These are phyloP conservation scores for Cystofilobasidium capitatum DNA, from an alignment of 768 basidiomycete genomes.

Conservation along the genomic window DNA sequence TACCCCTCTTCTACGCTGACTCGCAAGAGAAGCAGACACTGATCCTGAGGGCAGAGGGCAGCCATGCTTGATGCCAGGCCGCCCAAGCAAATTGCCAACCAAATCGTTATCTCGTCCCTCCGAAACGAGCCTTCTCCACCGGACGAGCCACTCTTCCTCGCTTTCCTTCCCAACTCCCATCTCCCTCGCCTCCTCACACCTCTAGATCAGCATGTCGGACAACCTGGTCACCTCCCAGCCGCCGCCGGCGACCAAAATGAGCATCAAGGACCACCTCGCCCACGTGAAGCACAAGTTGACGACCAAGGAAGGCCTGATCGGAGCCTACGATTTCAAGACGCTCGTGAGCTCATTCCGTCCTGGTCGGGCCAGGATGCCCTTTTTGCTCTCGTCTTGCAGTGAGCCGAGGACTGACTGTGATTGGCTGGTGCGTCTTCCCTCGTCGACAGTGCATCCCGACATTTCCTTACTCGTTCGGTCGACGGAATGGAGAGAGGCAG, in stretches of 20 bases:
- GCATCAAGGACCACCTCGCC: neutral
- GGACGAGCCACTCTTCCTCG: no score
- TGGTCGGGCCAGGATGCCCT: no score
- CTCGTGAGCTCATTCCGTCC: neutral
- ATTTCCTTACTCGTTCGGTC: conserved; percentile 6
- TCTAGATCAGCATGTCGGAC: neutral
- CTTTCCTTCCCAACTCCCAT: no score
- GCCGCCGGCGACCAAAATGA: neutral
- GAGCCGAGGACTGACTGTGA: neutral
- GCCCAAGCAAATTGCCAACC: no score
- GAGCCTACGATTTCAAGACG: neutral
- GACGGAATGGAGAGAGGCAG: neutral
- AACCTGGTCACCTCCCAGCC: neutral
- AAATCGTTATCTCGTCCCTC: no score
- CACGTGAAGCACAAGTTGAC: neutral
- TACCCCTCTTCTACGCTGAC: no score
- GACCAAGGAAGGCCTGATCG: conserved; percentile 8
- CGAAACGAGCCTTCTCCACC: no score
- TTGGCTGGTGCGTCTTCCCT: no score
- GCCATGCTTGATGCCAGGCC: no score
- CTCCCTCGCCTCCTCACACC: neutral
- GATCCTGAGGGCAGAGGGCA: no score
- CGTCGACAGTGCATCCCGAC: conserved; percentile 18
- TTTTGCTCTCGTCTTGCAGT: neutral
- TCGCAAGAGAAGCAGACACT: no score